Evolutionary conservation across 768 basidiomycete genomes (phyloP).

Genomic region (Leccinum truebloodii): DNA sequence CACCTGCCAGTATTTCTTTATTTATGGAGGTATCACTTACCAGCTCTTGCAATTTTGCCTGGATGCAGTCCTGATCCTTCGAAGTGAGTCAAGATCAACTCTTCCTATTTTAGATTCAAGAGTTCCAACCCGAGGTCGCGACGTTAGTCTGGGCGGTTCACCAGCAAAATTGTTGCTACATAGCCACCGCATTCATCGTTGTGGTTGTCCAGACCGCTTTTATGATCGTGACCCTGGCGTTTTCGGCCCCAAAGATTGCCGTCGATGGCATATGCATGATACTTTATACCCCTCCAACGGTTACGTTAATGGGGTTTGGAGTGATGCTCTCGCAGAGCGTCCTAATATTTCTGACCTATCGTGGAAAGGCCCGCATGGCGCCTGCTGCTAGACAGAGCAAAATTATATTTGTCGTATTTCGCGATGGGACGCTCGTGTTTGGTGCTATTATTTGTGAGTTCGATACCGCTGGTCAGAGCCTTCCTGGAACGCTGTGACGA

Average conservation of each 20-base stretch:
- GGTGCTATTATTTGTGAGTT: slow-evolving; percentile 12
- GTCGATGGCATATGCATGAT: too few species aligned
- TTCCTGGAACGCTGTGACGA: neutral
- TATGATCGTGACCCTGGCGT: neutral
- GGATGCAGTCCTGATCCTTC: slow-evolving; percentile 18
- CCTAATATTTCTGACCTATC: slow-evolving; percentile 19
- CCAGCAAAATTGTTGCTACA: slow-evolving; percentile 2
- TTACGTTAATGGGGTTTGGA: neutral
- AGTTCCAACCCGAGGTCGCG: neutral
- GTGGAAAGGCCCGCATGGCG: slow-evolving; percentile 12
- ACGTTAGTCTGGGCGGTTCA: slow-evolving; percentile 19
- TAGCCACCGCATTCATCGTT: neutral
- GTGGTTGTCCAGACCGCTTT: slow-evolving; percentile 7
- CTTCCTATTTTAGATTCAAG: neutral
- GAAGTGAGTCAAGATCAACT: slow-evolving; percentile 15
- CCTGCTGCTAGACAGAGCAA: slow-evolving; percentile 16
- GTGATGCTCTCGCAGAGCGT: slow-evolving; percentile 13
- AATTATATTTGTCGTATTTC: slow-evolving; percentile 12
- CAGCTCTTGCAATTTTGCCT: slow-evolving; percentile 18
- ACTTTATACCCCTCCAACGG: too few species aligned
- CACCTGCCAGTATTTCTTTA: slow-evolving; percentile 6
- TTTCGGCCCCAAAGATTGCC: neutral
- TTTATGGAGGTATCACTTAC: slow-evolving; percentile 4
- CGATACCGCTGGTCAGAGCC: neutral
- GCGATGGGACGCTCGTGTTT: slow-evolving; percentile 20